Evolutionary conservation across 2,329 filamentous ascomycete species (phyloP).

Genomic region (Apiospora rasikravindrae): DNA sequence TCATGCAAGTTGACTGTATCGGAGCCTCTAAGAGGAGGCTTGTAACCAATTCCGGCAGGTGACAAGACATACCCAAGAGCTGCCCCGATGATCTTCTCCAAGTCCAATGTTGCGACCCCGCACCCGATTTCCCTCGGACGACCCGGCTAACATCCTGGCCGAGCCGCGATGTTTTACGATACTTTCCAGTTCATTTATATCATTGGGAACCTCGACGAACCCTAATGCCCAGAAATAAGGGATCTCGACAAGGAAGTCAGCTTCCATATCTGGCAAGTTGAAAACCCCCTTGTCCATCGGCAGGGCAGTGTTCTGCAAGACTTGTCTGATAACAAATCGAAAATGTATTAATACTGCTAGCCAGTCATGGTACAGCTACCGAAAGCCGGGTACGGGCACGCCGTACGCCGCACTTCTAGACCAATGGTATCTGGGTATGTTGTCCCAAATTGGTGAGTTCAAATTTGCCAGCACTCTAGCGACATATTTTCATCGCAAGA

Average conservation of each 20-base stretch:
- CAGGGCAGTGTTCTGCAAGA: neutral
- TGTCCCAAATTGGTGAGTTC: neutral
- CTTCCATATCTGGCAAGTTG: neutral
- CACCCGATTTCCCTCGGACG: neutral
- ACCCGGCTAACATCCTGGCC: neutral
- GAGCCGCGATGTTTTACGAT: neutral
- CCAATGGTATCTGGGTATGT: neutral
- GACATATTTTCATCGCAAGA: neutral
- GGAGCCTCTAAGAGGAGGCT: neutral
- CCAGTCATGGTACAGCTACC: neutral
- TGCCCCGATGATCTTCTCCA: constrained; percentile 4
- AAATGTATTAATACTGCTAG: neutral
- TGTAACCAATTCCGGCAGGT: constrained; percentile 3
- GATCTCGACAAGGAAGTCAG: neutral
- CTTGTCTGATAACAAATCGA: neutral
- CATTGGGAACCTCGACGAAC: neutral
- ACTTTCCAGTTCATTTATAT: neutral
- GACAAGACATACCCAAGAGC: neutral
- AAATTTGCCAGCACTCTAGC: neutral
- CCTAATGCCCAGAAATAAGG: neutral
- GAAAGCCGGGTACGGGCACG: neutral
- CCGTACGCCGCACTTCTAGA: neutral
- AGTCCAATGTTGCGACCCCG: constrained; percentile 1
- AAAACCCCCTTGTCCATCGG: neutral
- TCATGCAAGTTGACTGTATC: neutral